Percentiles rank a stretch among this genome's conserved stretches.
Conservation (phyloP, 2,329 filamentous ascomycete species). For the Colletotrichum lentis region DNA sequence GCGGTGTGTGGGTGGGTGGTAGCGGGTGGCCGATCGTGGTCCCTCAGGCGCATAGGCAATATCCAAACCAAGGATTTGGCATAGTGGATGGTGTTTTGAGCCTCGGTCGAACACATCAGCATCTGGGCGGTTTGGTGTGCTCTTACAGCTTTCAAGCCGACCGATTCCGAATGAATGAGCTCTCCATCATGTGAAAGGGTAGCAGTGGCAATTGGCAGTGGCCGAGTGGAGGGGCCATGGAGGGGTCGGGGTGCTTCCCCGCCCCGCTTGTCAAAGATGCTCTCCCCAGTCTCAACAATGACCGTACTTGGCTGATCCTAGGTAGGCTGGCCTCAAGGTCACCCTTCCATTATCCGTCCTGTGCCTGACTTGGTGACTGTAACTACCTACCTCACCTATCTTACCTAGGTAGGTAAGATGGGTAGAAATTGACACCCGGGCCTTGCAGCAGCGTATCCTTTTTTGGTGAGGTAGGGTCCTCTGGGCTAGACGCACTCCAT, state of each 20-base stretch:
- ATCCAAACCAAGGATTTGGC: neutral
- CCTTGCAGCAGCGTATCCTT: neutral
- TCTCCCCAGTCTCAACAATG: neutral
- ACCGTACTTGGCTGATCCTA: neutral
- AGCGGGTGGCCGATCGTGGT: neutral
- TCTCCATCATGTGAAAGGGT: slow-evolving; percentile 10
- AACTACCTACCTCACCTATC: neutral
- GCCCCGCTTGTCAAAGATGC: slow-evolving; percentile 1
- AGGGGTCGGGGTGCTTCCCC: slow-evolving; percentile 5
- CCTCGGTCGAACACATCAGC: neutral
- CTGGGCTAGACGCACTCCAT: slow-evolving; percentile 1
- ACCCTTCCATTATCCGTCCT: neutral
- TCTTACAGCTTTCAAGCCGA: neutral
- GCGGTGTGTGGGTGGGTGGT: neutral
- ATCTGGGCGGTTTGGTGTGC: neutral
- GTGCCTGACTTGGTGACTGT: neutral
- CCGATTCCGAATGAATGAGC: neutral
- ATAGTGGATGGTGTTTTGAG: neutral
- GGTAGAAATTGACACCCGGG: neutral
- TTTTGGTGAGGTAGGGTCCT: neutral
- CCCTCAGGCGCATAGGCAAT: neutral
- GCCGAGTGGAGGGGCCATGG: neutral
- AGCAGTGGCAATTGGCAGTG: neutral
- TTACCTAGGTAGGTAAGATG: neutral
- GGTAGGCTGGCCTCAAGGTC: neutral